Evolutionary conservation across 306 rosid genomes (phyloP).

Genomic region (Ceratonia siliqua): DNA sequence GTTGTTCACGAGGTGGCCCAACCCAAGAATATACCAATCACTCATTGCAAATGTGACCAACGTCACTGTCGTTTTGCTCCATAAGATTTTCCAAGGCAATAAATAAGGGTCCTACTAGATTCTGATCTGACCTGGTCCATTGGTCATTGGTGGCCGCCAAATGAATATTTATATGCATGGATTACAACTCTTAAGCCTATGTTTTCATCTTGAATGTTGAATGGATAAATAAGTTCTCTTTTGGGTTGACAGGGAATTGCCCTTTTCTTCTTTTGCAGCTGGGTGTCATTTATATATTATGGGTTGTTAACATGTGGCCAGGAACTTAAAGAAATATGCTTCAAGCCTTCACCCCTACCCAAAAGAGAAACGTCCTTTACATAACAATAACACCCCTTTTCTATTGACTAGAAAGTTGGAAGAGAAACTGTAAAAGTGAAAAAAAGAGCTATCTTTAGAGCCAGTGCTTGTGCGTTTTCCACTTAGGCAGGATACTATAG

Average conservation of each 20-base stretch:
- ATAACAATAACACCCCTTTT: constrained; percentile 20
- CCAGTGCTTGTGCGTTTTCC: not conserved
- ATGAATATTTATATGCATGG: not conserved
- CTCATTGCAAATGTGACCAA: constrained; percentile 22
- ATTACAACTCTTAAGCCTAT: not conserved
- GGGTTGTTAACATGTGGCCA: constrained; percentile 22
- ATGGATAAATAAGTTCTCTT: constrained; percentile 8
- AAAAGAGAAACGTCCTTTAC: constrained; percentile 37
- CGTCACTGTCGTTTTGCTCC: constrained; percentile 22
- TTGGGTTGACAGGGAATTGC: constrained; percentile 35
- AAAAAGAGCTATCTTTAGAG: not conserved
- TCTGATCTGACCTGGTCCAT: constrained; percentile 6
- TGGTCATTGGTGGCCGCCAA: constrained; percentile 2
- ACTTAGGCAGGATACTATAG: not conserved
- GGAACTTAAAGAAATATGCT: constrained; percentile 1
- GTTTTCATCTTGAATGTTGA: not conserved
- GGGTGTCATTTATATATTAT: not conserved
- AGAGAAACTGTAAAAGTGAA: not conserved
- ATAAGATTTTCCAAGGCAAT: constrained; percentile 19
- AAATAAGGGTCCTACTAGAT: constrained; percentile 29
- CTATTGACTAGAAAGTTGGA: not conserved
- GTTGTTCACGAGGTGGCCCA: constrained; percentile 28
- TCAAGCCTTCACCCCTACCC: not conserved
- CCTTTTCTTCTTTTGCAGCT: constrained; percentile 29
- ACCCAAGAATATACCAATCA: constrained; percentile 4